Evolutionary conservation across 2,329 filamentous ascomycete genomes (phyloP).

Genomic region (Aspergillus sergii): DNA sequence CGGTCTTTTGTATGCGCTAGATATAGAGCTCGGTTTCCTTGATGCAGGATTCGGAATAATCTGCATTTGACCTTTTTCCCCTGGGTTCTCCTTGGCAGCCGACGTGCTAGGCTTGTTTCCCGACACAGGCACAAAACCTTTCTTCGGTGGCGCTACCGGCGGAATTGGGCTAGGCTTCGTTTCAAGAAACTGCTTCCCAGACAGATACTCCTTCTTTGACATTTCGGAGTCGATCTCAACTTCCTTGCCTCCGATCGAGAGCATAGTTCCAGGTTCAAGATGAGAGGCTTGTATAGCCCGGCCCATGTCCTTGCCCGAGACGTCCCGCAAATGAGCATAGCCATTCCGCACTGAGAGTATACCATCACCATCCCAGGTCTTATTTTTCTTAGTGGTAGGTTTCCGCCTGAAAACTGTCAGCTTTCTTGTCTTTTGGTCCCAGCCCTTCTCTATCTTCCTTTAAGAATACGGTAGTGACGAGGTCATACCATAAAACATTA

Average conservation of each 20-base stretch:
- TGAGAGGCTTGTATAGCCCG: conserved; percentile 57
- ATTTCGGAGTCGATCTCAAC: conserved; percentile 68
- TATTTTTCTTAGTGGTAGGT: conserved; percentile 71
- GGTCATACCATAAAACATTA: conserved; percentile 50
- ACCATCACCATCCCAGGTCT: conserved; percentile 76
- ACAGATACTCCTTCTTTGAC: conserved; percentile 60
- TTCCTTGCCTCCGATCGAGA: conserved; percentile 68
- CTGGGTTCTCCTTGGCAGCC: conserved; percentile 14
- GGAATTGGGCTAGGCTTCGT: conserved; percentile 25
- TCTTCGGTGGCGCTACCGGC: conserved; percentile 19
- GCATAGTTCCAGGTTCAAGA: conserved; percentile 60
- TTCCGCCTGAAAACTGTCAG: conserved; percentile 57
- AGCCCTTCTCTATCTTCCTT: background rate
- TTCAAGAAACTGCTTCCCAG: conserved; percentile 30
- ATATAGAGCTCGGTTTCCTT: conserved; percentile 46
- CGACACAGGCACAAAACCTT: conserved; percentile 22
- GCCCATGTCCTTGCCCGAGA: conserved; percentile 65
- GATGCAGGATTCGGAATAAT: conserved; percentile 36
- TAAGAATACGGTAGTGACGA: background rate
- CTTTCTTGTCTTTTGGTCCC: background rate
- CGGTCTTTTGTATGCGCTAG: conserved; percentile 63
- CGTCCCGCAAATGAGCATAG: conserved; percentile 63
- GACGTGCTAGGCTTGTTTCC: conserved; percentile 11
- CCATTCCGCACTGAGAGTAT: conserved; percentile 61
- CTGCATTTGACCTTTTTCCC: conserved; percentile 15